Conservation (phyloP, 2,329 filamentous ascomycete genomes). For the Neoscytalidium dimidiatum region DNA sequence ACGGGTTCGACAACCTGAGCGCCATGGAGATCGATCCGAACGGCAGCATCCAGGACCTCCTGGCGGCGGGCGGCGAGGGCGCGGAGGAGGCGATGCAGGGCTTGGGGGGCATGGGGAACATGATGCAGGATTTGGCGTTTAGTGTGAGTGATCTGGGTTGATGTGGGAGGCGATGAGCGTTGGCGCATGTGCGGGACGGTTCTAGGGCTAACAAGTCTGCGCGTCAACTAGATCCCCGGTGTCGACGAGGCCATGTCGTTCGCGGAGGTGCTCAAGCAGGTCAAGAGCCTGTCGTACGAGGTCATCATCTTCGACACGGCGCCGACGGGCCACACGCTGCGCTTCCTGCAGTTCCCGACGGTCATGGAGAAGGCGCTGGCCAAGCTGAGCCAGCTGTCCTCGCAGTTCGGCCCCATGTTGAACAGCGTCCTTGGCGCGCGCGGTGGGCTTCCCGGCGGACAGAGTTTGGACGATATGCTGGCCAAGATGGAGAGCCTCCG, state of each 20-base stretch:
- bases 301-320: slow-evolving; percentile 99
- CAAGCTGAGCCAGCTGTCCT: slow-evolving; percentile 91
- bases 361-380: slow-evolving; percentile 98
- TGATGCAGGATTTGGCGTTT: slow-evolving; percentile 99
- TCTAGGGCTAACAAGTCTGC: not conserved
- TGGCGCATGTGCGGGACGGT: not conserved
- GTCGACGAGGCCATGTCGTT: slow-evolving; percentile 99
- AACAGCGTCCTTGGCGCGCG: slow-evolving; percentile 85
- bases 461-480: slow-evolving; percentile 88
- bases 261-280: slow-evolving; percentile 97
- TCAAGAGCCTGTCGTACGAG: slow-evolving; percentile 98
- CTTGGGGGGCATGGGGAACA: slow-evolving; percentile 73
- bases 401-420: slow-evolving; percentile 93
- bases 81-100: slow-evolving; percentile 70
- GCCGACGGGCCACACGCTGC: slow-evolving; percentile 94
- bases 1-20: slow-evolving; percentile 90
- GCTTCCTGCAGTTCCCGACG: slow-evolving; percentile 97
- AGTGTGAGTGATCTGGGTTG: no score
- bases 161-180: not conserved
- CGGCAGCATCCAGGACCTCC: slow-evolving; percentile 92
- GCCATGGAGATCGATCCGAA: slow-evolving; percentile 99
- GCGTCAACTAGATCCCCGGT: slow-evolving; percentile 74
- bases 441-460: slow-evolving; percentile 83
- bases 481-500: slow-evolving; percentile 92
- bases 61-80: slow-evolving; percentile 75